phyloP scores from a whole-genome alignment of 768 basidiomycete genomes.

The Tricholoma bakamatsutake region DNA sequence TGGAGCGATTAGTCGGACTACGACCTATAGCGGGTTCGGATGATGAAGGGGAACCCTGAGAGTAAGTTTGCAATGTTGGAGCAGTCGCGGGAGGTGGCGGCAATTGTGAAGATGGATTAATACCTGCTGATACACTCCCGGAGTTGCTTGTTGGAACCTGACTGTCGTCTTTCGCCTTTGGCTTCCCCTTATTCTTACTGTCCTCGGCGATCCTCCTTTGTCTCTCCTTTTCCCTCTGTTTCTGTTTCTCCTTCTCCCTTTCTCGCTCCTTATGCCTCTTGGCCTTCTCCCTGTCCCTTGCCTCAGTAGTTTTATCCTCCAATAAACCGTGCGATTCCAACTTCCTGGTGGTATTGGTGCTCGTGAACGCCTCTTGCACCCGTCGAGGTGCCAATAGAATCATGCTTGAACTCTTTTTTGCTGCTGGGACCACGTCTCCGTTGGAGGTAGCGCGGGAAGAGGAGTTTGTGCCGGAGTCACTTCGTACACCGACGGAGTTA shows the following conservation, averaged over 20 bases:
- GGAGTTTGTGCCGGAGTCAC: slow-evolving; percentile 7
- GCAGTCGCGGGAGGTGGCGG: slow-evolving; percentile 17
- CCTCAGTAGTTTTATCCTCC: slow-evolving; percentile 30
- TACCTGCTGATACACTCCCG: slow-evolving; percentile 16
- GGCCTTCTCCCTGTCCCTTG: slow-evolving; percentile 29
- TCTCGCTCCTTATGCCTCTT: slow-evolving; percentile 20
- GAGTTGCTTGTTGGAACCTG: slow-evolving; percentile 22
- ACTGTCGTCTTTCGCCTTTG: slow-evolving; percentile 18
- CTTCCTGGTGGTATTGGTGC: slow-evolving; percentile 65
- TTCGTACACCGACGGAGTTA: not conserved
- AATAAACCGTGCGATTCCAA: slow-evolving; percentile 64
- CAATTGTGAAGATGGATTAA: slow-evolving; percentile 5
- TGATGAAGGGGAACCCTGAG: slow-evolving; percentile 8
- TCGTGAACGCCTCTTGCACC: slow-evolving; percentile 77
- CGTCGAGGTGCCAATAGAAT: slow-evolving; percentile 67
- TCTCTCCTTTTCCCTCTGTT: slow-evolving; percentile 23
- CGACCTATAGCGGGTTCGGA: slow-evolving; percentile 1
- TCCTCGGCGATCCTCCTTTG: slow-evolving; percentile 23
- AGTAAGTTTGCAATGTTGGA: slow-evolving; percentile 15
- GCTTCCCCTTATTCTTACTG: slow-evolving; percentile 20
- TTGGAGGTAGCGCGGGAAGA: not conserved
- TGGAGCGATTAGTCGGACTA: slow-evolving; percentile 6
- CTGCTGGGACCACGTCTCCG: slow-evolving; percentile 9
- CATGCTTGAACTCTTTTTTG: slow-evolving; percentile 34
- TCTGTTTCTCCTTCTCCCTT: slow-evolving; percentile 18